These are phyloP conservation scores for Aspergillus sclerotialis DNA, from an alignment of 2,329 filamentous ascomycete species.

Conservation along the genomic window DNA sequence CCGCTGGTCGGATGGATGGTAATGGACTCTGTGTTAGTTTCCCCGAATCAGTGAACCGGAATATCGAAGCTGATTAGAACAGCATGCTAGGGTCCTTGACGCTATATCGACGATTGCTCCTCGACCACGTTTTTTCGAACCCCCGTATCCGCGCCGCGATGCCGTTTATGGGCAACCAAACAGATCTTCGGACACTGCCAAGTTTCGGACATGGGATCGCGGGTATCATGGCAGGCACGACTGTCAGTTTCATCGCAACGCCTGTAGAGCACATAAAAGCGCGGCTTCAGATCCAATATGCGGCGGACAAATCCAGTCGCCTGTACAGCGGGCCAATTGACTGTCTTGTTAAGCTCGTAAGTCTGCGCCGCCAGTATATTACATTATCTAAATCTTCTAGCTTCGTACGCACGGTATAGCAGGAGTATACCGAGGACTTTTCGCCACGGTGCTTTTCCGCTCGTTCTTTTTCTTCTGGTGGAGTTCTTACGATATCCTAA, in stretches of 20 bases:
- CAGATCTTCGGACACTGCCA: conserved; percentile 52
- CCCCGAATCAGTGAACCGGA: neutral
- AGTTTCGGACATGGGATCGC: conserved; percentile 78
- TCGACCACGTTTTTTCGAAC: conserved; percentile 67
- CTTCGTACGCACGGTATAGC: conserved; percentile 59
- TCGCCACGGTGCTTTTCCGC: conserved; percentile 79
- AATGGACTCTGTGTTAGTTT: conserved; percentile 68
- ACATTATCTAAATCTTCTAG: conserved; percentile 15
- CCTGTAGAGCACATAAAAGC: conserved; percentile 95
- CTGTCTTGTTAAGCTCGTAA: conserved; percentile 59
- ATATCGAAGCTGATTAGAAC: conserved; percentile 12
- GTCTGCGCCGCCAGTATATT: conserved; percentile 7
- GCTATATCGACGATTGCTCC: conserved; percentile 77
- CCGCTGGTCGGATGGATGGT: conserved; percentile 97
- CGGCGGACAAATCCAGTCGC: conserved; percentile 66
- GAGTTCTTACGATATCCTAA: conserved; percentile 86
- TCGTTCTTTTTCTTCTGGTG: conserved; percentile 98
- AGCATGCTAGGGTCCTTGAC: conserved; percentile 86
- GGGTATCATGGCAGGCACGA: conserved; percentile 77
- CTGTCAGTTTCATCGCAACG: conserved; percentile 86
- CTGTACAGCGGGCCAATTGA: conserved; percentile 84
- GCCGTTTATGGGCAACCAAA: conserved; percentile 27
- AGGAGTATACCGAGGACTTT: conserved; percentile 80
- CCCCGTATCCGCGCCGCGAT: conserved; percentile 36
- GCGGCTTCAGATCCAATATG: conserved; percentile 88